A percentile compares a stretch with the other conserved stretches of the same genome.
phyloP scores from a whole-genome alignment of 108 stramenopile species.

The Cyclotella baltica region DNA sequence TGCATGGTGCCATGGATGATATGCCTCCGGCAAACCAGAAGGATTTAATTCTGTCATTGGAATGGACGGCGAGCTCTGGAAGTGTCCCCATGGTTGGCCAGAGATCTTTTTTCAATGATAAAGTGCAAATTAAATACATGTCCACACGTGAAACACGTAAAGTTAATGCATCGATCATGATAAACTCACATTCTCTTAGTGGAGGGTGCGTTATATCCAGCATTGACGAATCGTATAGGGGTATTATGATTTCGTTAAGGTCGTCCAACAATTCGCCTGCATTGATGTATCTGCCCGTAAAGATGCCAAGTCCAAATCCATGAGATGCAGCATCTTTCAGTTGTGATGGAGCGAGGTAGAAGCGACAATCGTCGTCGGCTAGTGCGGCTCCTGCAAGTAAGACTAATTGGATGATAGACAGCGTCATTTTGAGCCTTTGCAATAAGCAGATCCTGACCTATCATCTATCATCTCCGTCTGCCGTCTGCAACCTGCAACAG shows the following conservation, averaged over 20 bases:
- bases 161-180: too few species aligned
- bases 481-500: too few species aligned
- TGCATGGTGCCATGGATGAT: conserved; percentile 59
- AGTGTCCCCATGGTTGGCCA: conserved; percentile 43
- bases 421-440: not conserved
- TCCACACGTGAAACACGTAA: too few species aligned
- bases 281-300: conserved; percentile 26
- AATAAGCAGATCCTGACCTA: too few species aligned
- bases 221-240: conserved; percentile 34
- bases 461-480: not conserved
- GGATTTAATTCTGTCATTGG: conserved; percentile 18
- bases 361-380: conserved; percentile 37
- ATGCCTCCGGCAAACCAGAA: conserved; percentile 59
- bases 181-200: conserved; percentile 52
- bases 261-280: conserved; percentile 45
- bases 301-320: conserved; percentile 55
- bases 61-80: conserved; percentile 37
- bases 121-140: too few species aligned
- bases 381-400: not conserved
- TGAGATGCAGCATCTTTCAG: conserved; percentile 62
- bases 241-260: conserved; percentile 33
- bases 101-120: too few species aligned
- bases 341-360: conserved; percentile 67
- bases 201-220: conserved; percentile 43
- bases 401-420: not conserved